phyloP scores from a whole-genome alignment of 345 rosid genomes.

The Nephelium lappaceum region DNA sequence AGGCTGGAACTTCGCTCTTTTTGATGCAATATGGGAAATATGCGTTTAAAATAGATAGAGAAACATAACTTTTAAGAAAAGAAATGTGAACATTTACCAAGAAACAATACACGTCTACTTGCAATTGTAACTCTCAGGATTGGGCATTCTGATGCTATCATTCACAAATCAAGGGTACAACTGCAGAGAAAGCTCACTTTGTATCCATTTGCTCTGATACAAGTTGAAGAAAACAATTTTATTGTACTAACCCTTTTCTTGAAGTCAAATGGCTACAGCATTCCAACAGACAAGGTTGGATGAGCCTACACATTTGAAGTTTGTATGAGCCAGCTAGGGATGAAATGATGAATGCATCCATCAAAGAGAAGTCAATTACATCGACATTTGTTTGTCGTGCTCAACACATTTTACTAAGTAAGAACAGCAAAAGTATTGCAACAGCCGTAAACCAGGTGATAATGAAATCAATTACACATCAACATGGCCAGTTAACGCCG shows the following conservation, averaged over 20 bases:
- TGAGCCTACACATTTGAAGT: neutral
- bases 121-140: conserved; percentile 4
- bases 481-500: neutral
- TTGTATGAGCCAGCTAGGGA: neutral
- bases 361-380: neutral
- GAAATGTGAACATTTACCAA: neutral
- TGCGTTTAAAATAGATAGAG: neutral
- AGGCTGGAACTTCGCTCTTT: neutral
- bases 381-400: neutral
- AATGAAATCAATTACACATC: neutral
- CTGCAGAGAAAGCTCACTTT: neutral
- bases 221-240: neutral
- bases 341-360: neutral
- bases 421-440: neutral
- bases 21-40: conserved; percentile 1
- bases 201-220: neutral
- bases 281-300: neutral
- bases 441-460: conserved; percentile 1
- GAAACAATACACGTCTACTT: neutral
- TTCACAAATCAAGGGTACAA: neutral
- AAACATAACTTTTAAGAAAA: neutral
- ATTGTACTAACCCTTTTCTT: neutral
- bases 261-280: neutral
- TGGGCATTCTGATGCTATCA: neutral
- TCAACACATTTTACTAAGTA: neutral